Percentiles rank a stretch among this genome's conserved stretches.
These are phyloP conservation scores for Calocybe indica DNA, from an alignment of 768 basidiomycete genomes.

Conservation along the genomic window DNA sequence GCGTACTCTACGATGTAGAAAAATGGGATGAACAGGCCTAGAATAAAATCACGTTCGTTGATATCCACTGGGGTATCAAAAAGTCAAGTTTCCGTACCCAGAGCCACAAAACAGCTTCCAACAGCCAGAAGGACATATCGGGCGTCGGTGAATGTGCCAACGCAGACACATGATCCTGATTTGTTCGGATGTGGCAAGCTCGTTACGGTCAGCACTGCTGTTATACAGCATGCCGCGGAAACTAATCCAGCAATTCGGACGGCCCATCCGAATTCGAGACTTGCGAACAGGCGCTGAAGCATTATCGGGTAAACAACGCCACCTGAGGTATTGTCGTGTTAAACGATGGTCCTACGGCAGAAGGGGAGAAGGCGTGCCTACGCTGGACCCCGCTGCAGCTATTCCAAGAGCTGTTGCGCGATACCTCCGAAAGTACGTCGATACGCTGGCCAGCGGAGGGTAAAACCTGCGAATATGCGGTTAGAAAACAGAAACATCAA, in stretches of 20 bases:
- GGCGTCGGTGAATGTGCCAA: constrained; percentile 38
- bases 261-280: constrained; percentile 57
- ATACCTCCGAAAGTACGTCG: constrained; percentile 59
- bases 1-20: constrained; percentile 66
- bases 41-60: background rate
- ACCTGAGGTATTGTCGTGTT: constrained; percentile 27
- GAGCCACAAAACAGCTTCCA: constrained; percentile 54
- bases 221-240: constrained; percentile 39
- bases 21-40: constrained; percentile 68
- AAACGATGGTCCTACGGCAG: too few relatives aligned
- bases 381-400: constrained; percentile 62
- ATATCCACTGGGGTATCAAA: background rate
- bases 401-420: constrained; percentile 71
- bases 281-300: constrained; percentile 48
- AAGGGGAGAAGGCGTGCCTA: constrained; percentile 32
- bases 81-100: constrained; percentile 37
- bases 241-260: constrained; percentile 52
- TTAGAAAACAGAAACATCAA: constrained; percentile 5
- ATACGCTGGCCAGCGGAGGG: constrained; percentile 59
- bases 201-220: constrained; percentile 43
- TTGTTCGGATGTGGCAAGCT: constrained; percentile 23
- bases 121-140: constrained; percentile 46
- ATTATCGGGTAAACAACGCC: constrained; percentile 67
- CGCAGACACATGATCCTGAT: constrained; percentile 16
- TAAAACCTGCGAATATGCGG: constrained; percentile 46